These are phyloP conservation scores for Pisolithus orientalis DNA, from an alignment of 768 basidiomycete genomes.

Conservation along the genomic window DNA sequence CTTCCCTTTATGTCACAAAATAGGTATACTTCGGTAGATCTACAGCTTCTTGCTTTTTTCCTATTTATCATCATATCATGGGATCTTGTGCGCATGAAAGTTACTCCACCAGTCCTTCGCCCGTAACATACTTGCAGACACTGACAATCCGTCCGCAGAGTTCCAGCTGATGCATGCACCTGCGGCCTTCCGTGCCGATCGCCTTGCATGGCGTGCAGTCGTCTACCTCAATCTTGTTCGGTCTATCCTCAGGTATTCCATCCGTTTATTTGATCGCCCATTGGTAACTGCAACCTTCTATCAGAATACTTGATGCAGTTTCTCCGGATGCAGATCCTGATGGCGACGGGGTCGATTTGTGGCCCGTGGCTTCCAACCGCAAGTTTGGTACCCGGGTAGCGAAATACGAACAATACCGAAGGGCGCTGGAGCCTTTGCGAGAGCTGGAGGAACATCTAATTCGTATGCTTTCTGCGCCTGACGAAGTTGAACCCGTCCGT, in stretches of 20 bases:
- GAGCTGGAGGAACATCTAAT: constrained; percentile 68
- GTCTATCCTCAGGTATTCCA: constrained; percentile 61
- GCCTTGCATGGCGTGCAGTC: constrained; percentile 82
- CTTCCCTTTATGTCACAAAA: too few species aligned
- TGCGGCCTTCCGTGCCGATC: constrained; percentile 69
- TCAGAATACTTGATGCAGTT: constrained; percentile 69
- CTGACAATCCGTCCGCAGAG: constrained; percentile 41
- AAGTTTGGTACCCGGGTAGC: constrained; percentile 44
- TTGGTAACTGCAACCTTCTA: constrained; percentile 1
- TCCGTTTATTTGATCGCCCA: neutral
- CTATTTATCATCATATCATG: neutral
- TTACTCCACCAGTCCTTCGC: neutral
- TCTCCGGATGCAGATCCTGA: constrained; percentile 59
- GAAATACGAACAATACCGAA: constrained; percentile 57
- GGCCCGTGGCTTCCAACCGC: constrained; percentile 38
- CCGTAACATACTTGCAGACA: neutral
- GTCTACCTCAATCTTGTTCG: constrained; percentile 85
- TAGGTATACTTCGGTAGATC: too few species aligned
- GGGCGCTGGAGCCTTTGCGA: constrained; percentile 58
- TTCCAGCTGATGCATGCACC: constrained; percentile 80
- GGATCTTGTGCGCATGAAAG: neutral
- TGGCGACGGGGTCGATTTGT: constrained; percentile 48
- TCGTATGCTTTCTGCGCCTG: constrained; percentile 58
- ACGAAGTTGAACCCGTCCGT: constrained; percentile 60
- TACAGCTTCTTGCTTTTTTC: neutral